Evolutionary conservation across 1,139 yeast genomes (phyloP).

Genomic region (Saccharomyces pastorianus): DNA sequence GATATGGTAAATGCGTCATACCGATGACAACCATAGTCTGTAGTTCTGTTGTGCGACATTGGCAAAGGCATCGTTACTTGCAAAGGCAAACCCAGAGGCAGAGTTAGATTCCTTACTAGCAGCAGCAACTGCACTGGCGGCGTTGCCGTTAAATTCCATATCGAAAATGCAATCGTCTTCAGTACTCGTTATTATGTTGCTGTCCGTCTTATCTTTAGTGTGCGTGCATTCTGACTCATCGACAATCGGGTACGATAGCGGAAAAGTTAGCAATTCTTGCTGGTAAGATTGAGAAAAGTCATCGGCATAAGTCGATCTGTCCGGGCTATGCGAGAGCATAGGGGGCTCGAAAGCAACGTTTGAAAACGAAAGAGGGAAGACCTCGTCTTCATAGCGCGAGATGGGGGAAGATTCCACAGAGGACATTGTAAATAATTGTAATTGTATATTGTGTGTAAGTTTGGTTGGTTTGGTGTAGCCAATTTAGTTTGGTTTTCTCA

Average conservation of each 20-base stretch:
- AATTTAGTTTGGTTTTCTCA: background rate
- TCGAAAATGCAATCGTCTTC: background rate
- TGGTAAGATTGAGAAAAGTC: background rate
- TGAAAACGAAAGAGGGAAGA: background rate
- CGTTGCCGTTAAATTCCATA: background rate
- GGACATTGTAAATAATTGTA: background rate
- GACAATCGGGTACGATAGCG: background rate
- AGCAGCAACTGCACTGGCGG: background rate
- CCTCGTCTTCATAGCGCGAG: background rate
- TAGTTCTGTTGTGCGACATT: constrained; percentile 26
- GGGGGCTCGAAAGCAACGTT: background rate
- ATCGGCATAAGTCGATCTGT: background rate
- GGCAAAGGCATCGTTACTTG: constrained; percentile 13
- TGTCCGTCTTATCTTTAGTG: background rate
- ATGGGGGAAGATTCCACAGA: background rate
- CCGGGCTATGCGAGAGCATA: background rate
- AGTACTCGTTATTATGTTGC: background rate
- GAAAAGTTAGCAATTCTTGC: background rate
- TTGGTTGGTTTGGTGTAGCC: background rate
- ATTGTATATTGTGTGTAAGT: background rate
- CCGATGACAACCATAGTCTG: constrained; percentile 22
- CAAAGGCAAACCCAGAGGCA: background rate
- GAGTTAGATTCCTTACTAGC: background rate
- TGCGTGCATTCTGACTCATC: background rate
- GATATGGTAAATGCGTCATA: constrained; percentile 1